Evolutionary conservation across 2,329 filamentous ascomycete species (phyloP).

Genomic region (Thielaviopsis ethacetica): DNA sequence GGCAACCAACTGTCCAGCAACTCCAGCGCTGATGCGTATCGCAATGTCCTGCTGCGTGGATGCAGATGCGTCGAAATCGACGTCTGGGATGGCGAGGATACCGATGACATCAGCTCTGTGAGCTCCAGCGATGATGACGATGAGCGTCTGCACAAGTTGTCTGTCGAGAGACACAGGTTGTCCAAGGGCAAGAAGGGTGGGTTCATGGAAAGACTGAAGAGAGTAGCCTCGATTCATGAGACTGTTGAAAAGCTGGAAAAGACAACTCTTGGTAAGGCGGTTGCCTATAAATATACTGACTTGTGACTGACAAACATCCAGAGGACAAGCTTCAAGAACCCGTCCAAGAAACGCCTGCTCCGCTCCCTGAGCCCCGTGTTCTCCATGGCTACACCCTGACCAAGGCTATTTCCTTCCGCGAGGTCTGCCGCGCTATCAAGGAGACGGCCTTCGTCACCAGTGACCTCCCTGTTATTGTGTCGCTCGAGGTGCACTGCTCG

Average conservation of each 20-base stretch:
- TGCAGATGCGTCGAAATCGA: slow-evolving; percentile 90
- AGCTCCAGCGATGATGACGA: slow-evolving; percentile 34
- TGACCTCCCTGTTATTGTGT: slow-evolving; percentile 80
- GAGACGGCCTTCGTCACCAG: slow-evolving; percentile 61
- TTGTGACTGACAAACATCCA: neutral
- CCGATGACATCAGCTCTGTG: slow-evolving; percentile 45
- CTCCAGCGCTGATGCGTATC: slow-evolving; percentile 78
- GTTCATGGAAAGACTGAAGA: slow-evolving; percentile 45
- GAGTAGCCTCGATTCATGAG: slow-evolving; percentile 23
- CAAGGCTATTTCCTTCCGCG: slow-evolving; percentile 70
- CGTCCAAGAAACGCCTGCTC: slow-evolving; percentile 13
- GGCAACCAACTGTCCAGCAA: slow-evolving; percentile 77
- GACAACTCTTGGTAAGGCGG: slow-evolving; percentile 25
- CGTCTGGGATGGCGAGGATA: slow-evolving; percentile 83
- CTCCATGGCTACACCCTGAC: slow-evolving; percentile 84
- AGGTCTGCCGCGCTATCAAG: slow-evolving; percentile 66
- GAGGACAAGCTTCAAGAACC: slow-evolving; percentile 6
- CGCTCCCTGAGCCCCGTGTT: slow-evolving; percentile 52
- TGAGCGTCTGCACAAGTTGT: slow-evolving; percentile 13
- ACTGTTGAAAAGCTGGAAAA: slow-evolving; percentile 31
- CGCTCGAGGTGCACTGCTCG: slow-evolving; percentile 77
- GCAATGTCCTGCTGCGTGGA: slow-evolving; percentile 63
- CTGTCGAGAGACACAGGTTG: slow-evolving; percentile 27
- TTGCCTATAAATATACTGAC: neutral
- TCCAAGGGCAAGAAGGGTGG: slow-evolving; percentile 40